phyloP scores from a whole-genome alignment of 257 asterid genomes.

The Verbena officinalis region DNA sequence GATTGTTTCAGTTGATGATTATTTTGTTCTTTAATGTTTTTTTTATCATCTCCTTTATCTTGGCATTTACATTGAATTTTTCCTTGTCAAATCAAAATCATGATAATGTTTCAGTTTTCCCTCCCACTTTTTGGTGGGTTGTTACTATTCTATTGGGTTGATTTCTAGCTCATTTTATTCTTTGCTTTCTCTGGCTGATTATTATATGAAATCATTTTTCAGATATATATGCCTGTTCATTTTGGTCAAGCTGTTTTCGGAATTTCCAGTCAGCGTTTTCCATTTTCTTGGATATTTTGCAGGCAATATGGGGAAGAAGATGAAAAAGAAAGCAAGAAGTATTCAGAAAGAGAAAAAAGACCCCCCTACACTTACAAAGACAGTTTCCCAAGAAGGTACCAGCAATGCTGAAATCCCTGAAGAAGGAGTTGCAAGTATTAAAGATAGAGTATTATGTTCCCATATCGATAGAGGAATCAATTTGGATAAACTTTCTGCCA shows the following conservation, averaged over 20 bases:
- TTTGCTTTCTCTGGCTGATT: not conserved
- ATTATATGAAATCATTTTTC: not conserved
- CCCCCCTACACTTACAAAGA: conserved; percentile 36
- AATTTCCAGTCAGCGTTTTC: conserved; percentile 15
- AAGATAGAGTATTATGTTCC: conserved; percentile 57
- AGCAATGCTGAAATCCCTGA: conserved; percentile 40
- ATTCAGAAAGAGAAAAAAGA: conserved; percentile 61
- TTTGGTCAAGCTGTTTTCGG: conserved; percentile 5
- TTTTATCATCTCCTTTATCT: not conserved
- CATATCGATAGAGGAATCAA: conserved; percentile 66
- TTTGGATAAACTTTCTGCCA: conserved; percentile 61
- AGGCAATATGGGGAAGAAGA: conserved; percentile 86
- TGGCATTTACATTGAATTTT: conserved; percentile 6
- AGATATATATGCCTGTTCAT: not conserved
- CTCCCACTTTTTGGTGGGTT: not conserved
- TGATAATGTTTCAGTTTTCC: conserved; percentile 1
- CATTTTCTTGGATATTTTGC: conserved; percentile 29
- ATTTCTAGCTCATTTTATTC: not conserved
- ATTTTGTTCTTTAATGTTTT: conserved; percentile 3
- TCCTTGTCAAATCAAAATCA: conserved; percentile 2
- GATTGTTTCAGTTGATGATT: conserved; percentile 26
- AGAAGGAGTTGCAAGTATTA: conserved; percentile 40
- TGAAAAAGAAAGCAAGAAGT: conserved; percentile 64
- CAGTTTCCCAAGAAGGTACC: conserved; percentile 29
- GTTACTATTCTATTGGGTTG: not conserved